These are phyloP conservation scores for Colletotrichum siamense DNA, from an alignment of 2,329 filamentous ascomycete species.

Conservation along the genomic window DNA sequence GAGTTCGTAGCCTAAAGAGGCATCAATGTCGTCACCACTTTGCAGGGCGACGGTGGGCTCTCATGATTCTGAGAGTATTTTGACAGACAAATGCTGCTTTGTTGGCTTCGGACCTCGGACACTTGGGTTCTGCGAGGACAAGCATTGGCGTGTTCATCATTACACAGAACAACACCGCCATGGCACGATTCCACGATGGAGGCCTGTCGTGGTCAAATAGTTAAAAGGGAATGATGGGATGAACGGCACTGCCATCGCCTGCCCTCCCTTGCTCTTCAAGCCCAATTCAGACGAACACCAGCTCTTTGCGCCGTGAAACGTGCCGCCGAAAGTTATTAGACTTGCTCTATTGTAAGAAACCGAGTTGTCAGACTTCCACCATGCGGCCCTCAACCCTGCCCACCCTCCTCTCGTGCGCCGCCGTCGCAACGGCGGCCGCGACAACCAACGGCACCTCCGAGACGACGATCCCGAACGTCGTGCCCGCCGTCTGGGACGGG, in stretches of 20 bases:
- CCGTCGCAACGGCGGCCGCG: constrained; percentile 12
- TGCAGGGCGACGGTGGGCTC: background rate
- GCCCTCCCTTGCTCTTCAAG: background rate
- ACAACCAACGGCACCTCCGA: constrained; percentile 12
- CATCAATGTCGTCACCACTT: constrained; percentile 21
- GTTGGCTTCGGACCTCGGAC: constrained; percentile 20
- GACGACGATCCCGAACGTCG: constrained; percentile 22
- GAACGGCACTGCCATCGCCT: background rate
- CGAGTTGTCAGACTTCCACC: background rate
- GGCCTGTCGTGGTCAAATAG: background rate
- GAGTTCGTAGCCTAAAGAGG: constrained; percentile 11
- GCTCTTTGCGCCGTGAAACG: background rate
- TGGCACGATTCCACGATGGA: background rate
- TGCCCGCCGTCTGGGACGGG: constrained; percentile 35
- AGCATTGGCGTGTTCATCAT: constrained; percentile 21
- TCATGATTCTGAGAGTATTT: background rate
- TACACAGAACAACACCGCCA: background rate
- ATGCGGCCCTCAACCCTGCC: constrained; percentile 9
- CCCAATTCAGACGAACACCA: background rate
- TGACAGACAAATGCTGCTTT: background rate
- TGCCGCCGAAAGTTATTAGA: constrained; percentile 1
- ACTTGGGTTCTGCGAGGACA: constrained; percentile 7
- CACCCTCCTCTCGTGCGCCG: constrained; percentile 7
- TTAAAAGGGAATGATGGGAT: constrained; percentile 9
- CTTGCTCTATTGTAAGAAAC: background rate